Conservation (phyloP, 257 asterid species). For the Perilla frutescens region DNA sequence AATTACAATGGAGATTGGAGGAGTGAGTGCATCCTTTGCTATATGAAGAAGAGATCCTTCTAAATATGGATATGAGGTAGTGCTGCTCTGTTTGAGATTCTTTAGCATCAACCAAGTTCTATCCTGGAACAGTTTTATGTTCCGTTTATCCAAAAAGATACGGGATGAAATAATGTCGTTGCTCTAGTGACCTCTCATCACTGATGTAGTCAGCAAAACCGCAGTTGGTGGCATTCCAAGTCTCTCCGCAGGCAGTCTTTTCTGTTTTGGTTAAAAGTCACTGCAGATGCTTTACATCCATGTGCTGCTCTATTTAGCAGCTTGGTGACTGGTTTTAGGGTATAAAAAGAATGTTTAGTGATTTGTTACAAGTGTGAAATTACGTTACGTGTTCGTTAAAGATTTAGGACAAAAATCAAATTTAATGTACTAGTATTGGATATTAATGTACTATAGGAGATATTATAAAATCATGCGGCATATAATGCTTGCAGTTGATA, state of each 20-base stretch:
- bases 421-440: conserved; percentile 16
- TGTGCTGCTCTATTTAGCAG: conserved; percentile 22
- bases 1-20: conserved; percentile 28
- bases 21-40: conserved; percentile 24
- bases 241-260: conserved; percentile 2
- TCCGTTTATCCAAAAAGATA: conserved; percentile 28
- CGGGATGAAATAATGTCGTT: conserved; percentile 16
- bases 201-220: conserved; percentile 20
- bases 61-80: conserved; percentile 24
- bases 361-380: conserved; percentile 30
- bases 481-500: neutral
- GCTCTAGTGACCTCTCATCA: conserved; percentile 18
- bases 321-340: conserved; percentile 31
- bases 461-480: neutral
- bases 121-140: conserved; percentile 18
- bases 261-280: neutral
- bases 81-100: conserved; percentile 33
- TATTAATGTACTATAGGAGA: neutral
- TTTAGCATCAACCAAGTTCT: conserved; percentile 26
- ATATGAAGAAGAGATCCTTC: conserved; percentile 30
- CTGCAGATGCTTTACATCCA: conserved; percentile 21
- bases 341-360: conserved; percentile 14
- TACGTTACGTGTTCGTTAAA: neutral
- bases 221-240: conserved; percentile 25
- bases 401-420: neutral